phyloP scores from a whole-genome alignment of 108 stramenopile genomes.

The Fistulifera pelliculosa region DNA sequence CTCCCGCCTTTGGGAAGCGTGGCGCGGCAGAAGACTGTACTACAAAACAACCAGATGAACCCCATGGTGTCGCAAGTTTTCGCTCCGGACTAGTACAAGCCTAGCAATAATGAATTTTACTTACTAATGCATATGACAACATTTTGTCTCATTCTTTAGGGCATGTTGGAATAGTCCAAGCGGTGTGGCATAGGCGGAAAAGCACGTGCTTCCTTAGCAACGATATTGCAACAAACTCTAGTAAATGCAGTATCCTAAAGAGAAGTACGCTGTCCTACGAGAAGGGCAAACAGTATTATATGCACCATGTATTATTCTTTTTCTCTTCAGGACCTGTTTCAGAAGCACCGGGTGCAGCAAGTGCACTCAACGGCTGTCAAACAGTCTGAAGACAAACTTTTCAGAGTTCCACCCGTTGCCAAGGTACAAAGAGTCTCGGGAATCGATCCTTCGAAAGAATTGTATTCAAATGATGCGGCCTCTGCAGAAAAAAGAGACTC shows the following conservation, averaged over 20 bases:
- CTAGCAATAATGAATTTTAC: no score
- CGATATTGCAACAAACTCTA: no score
- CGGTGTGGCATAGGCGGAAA: no score
- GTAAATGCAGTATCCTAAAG: no score
- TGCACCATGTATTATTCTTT: no score
- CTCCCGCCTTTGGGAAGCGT: constrained; percentile 46
- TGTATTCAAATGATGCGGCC: constrained; percentile 36
- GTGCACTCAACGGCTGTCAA: constrained; percentile 31
- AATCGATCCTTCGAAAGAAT: constrained; percentile 39
- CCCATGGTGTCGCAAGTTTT: constrained; percentile 27
- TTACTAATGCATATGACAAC: no score
- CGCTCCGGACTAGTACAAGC: constrained; percentile 26
- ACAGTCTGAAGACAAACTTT: constrained; percentile 30
- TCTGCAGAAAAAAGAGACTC: constrained; percentile 6
- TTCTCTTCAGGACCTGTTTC: constrained; percentile 7
- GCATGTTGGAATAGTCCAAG: no score
- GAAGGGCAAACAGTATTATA: no score
- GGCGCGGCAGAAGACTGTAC: constrained; percentile 31
- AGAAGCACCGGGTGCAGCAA: constrained; percentile 43
- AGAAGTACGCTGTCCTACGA: no score
- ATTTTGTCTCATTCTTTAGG: no score
- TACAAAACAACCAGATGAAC: constrained; percentile 27
- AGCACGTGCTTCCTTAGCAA: no score
- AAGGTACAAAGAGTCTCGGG: constrained; percentile 34
- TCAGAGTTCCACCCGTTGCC: neutral